phyloP scores from a whole-genome alignment of 306 rosid species.

The Dryas drummondii region DNA sequence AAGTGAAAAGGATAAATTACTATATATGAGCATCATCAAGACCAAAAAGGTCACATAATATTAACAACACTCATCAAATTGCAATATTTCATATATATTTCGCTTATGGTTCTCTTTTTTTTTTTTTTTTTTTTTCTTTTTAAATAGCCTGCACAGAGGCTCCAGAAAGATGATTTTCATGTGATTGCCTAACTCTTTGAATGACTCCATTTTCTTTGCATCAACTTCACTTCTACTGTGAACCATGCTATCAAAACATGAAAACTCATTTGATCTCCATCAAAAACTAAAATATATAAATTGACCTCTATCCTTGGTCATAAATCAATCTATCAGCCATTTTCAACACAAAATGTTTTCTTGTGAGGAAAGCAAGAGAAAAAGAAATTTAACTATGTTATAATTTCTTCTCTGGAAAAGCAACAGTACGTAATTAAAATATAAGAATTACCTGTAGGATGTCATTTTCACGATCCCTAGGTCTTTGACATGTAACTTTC shows the following conservation, averaged over 20 bases:
- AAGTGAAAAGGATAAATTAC: conserved; percentile 11
- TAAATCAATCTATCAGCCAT: background rate
- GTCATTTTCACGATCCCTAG: conserved; percentile 89
- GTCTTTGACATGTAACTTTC: conserved; percentile 96
- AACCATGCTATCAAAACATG: background rate
- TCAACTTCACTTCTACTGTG: background rate
- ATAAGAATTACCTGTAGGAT: conserved; percentile 63
- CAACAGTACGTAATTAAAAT: background rate
- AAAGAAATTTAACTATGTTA: background rate
- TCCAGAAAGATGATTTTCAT: background rate
- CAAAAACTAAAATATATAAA: too few relatives aligned
- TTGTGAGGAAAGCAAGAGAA: background rate
- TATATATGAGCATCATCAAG: conserved; percentile 1
- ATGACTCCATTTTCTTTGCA: background rate
- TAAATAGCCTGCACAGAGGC: background rate
- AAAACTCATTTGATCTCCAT: background rate
- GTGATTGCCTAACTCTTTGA: background rate
- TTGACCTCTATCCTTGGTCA: background rate
- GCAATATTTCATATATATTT: background rate
- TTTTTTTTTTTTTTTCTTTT: too few relatives aligned
- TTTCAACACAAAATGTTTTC: background rate
- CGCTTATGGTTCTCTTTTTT: background rate
- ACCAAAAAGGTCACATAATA: conserved; percentile 10
- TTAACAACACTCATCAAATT: conserved; percentile 1
- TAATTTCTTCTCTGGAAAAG: too few relatives aligned